A percentile compares a stretch with the other conserved stretches of the same genome.
Conservation (phyloP, 768 basidiomycete species). For the Dictyophora rubrovolvata region DNA sequence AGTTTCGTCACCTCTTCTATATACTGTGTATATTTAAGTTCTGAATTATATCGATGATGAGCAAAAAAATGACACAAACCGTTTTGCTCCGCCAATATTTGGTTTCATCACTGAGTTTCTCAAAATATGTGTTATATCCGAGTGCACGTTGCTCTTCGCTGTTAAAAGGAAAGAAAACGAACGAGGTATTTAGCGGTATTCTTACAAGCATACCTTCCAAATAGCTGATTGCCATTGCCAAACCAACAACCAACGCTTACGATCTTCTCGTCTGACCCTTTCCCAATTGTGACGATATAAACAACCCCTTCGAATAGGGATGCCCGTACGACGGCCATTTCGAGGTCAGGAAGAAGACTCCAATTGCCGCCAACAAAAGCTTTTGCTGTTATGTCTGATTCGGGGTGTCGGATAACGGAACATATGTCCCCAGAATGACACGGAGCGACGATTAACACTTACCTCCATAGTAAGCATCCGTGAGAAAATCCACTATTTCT, state of each 20-base stretch:
- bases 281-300: background rate
- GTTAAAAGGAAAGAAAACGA: too few species aligned
- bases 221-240: background rate
- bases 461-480: too few species aligned
- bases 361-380: background rate
- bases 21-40: too few species aligned
- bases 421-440: too few species aligned
- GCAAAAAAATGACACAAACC: background rate
- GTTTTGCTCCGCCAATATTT: background rate
- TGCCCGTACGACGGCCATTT: background rate
- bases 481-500: too few species aligned
- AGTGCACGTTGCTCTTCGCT: background rate
- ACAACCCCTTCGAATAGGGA: background rate
- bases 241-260: background rate
- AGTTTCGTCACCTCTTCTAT: too few species aligned
- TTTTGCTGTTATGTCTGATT: background rate
- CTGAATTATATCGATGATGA: too few species aligned
- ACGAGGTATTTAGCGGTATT: too few species aligned
- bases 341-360: background rate
- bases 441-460: too few species aligned
- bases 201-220: background rate
- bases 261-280: background rate
- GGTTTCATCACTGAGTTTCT: background rate
- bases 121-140: background rate
- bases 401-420: too few species aligned